Conservation (phyloP, 208 protist genomes). For the Perkinsela sp. region DNA sequence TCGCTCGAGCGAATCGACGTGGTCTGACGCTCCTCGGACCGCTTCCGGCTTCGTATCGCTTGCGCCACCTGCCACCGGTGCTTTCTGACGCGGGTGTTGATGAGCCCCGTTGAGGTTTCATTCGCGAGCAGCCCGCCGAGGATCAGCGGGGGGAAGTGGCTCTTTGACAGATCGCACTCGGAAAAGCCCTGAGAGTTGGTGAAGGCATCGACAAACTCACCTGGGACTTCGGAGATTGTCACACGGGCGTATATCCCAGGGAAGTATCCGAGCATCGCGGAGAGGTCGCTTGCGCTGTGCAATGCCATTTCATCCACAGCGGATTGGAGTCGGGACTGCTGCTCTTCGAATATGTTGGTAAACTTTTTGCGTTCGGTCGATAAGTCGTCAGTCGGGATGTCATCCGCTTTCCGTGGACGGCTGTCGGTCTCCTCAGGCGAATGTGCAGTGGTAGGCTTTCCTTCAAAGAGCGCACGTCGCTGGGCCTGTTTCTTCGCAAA, state of each 20-base stretch:
- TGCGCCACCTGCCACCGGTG: constrained; percentile 76
- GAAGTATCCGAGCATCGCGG: constrained; percentile 53
- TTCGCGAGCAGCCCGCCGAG: constrained; percentile 72
- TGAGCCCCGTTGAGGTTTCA: constrained; percentile 76
- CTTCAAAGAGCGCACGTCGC: background rate
- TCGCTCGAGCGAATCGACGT: constrained; percentile 86
- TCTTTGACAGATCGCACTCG: background rate
- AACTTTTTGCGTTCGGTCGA: background rate
- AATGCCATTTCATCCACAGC: constrained; percentile 37
- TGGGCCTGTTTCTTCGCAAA: background rate
- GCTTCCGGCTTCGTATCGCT: constrained; percentile 1
- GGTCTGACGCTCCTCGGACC: background rate
- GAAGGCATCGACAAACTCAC: constrained; percentile 78
- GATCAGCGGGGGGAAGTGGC: constrained; percentile 42
- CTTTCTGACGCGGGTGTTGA: constrained; percentile 79
- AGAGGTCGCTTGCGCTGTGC: constrained; percentile 42
- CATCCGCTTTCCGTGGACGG: background rate
- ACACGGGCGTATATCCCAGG: constrained; percentile 85
- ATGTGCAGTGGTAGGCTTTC: background rate
- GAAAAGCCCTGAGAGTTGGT: constrained; percentile 7
- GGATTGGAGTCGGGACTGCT: constrained; percentile 36
- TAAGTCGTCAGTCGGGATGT: background rate
- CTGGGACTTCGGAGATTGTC: constrained; percentile 67
- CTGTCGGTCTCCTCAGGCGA: too few species aligned
- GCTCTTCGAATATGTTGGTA: background rate